A percentile compares a stretch with the other conserved stretches of the same genome.
phyloP scores from a whole-genome alignment of 805 yeast species.

The Cyberlindnera lachancei region DNA sequence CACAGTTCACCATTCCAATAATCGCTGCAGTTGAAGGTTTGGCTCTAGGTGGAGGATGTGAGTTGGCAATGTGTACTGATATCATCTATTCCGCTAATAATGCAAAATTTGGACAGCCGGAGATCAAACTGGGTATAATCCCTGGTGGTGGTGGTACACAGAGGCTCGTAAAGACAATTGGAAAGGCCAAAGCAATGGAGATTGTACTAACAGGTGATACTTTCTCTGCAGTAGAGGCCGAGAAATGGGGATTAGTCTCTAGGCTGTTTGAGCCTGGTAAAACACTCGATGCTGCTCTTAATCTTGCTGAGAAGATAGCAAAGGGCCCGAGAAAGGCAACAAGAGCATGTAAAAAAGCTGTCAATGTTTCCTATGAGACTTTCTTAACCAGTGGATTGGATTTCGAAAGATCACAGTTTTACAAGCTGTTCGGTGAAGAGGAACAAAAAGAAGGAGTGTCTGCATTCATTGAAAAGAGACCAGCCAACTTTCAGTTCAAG shows the following conservation, averaged over 20 bases:
- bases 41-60: conserved; percentile 53
- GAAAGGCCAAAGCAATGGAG: conserved; percentile 45
- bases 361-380: conserved; percentile 32
- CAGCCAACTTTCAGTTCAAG: conserved; percentile 24
- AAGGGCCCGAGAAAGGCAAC: conserved; percentile 35
- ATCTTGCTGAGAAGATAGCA: conserved; percentile 37
- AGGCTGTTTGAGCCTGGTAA: conserved; percentile 30
- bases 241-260: conserved; percentile 41
- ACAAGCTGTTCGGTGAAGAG: conserved; percentile 35
- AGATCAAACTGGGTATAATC: conserved; percentile 42
- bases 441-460: conserved; percentile 46
- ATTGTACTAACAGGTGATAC: conserved; percentile 38
- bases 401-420: conserved; percentile 38
- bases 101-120: conserved; percentile 49
- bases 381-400: conserved; percentile 31
- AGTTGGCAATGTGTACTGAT: conserved; percentile 44
- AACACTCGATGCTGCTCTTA: conserved; percentile 35
- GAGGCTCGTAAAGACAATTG: conserved; percentile 39
- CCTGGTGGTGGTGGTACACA: conserved; percentile 53
- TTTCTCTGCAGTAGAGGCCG: conserved; percentile 38
- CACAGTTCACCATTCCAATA: conserved; percentile 36
- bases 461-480: conserved; percentile 41
- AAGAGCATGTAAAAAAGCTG: conserved; percentile 38
- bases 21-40: conserved; percentile 49
- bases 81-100: conserved; percentile 41